phyloP scores from a whole-genome alignment of 2,329 filamentous ascomycete genomes.

The Stachybotrys chartarum region DNA sequence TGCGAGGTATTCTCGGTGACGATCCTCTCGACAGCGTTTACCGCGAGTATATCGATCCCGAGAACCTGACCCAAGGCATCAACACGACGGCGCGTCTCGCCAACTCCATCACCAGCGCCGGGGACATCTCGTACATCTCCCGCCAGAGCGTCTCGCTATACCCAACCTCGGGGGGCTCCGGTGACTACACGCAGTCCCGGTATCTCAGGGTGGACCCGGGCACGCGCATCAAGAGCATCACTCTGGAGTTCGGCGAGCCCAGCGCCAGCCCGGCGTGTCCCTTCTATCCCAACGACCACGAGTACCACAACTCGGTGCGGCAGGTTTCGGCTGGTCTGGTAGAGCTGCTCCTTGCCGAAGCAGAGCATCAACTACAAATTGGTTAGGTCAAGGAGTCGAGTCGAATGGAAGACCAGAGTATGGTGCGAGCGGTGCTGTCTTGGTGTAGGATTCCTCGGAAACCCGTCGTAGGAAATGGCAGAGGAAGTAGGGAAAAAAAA shows the following conservation, averaged over 20 bases:
- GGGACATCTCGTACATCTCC: slow-evolving; percentile 28
- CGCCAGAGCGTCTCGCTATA: slow-evolving; percentile 34
- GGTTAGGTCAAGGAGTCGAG: too few relatives aligned
- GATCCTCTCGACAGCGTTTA: slow-evolving; percentile 26
- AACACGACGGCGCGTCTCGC: slow-evolving; percentile 25
- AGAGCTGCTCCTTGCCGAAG: slow-evolving; percentile 29
- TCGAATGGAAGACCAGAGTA: too few relatives aligned
- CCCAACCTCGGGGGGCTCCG: slow-evolving; percentile 35
- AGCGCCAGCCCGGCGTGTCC: slow-evolving; percentile 19
- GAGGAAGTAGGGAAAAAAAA: too few relatives aligned
- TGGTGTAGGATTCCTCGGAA: too few relatives aligned
- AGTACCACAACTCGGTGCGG: slow-evolving; percentile 35
- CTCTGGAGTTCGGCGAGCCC: slow-evolving; percentile 37
- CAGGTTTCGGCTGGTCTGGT: slow-evolving; percentile 40
- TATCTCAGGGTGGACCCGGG: slow-evolving; percentile 27
- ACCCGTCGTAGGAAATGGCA: too few relatives aligned
- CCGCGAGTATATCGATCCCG: slow-evolving; percentile 34
- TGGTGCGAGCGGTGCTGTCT: too few relatives aligned
- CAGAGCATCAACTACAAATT: slow-evolving; percentile 3
- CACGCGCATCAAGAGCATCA: slow-evolving; percentile 32
- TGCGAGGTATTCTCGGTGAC: slow-evolving; percentile 38
- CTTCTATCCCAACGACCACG: slow-evolving; percentile 37
- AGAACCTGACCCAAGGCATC: slow-evolving; percentile 25
- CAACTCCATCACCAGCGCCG: slow-evolving; percentile 30
- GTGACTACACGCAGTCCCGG: slow-evolving; percentile 39